phyloP scores from a whole-genome alignment of 768 basidiomycete species.

The Agaricus sinodeliciosus region DNA sequence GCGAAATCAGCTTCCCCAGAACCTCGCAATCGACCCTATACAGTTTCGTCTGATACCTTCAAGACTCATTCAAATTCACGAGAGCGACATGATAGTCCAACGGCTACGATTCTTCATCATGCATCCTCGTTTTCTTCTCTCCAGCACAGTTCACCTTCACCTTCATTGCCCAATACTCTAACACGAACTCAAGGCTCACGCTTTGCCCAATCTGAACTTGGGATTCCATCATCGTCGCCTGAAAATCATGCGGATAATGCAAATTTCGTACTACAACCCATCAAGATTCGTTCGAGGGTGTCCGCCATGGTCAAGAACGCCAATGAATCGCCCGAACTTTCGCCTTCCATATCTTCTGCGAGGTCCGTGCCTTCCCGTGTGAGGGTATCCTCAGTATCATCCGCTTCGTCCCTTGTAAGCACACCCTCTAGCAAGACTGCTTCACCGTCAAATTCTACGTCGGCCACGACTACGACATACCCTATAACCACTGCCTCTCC shows the following conservation, averaged over 20 bases:
- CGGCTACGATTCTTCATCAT: conserved; percentile 26
- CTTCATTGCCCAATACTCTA: conserved; percentile 15
- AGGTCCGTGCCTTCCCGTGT: conserved; percentile 21
- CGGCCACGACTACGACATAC: conserved; percentile 20
- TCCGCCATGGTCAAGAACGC: conserved; percentile 37
- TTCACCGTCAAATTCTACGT: conserved; percentile 21
- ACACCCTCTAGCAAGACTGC: conserved; percentile 18
- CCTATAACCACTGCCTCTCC: conserved; percentile 51
- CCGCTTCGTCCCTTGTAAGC: conserved; percentile 23
- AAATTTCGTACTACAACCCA: conserved; percentile 20
- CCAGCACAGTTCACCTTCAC: conserved; percentile 11
- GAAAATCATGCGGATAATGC: conserved; percentile 11
- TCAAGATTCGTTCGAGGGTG: conserved; percentile 58
- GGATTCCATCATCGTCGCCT: background rate
- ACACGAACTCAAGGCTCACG: conserved; percentile 5
- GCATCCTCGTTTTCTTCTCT: conserved; percentile 30
- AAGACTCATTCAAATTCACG: conserved; percentile 6
- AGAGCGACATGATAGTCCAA: conserved; percentile 23
- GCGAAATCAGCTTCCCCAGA: conserved; percentile 25
- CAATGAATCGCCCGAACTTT: conserved; percentile 15
- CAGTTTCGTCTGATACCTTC: conserved; percentile 17
- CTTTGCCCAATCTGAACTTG: conserved; percentile 1
- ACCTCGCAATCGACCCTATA: conserved; percentile 21
- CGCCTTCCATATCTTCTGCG: conserved; percentile 11
- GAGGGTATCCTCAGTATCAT: conserved; percentile 36